These are phyloP conservation scores for Trypanosoma mega DNA, from an alignment of 208 protist species.

Conservation along the genomic window DNA sequence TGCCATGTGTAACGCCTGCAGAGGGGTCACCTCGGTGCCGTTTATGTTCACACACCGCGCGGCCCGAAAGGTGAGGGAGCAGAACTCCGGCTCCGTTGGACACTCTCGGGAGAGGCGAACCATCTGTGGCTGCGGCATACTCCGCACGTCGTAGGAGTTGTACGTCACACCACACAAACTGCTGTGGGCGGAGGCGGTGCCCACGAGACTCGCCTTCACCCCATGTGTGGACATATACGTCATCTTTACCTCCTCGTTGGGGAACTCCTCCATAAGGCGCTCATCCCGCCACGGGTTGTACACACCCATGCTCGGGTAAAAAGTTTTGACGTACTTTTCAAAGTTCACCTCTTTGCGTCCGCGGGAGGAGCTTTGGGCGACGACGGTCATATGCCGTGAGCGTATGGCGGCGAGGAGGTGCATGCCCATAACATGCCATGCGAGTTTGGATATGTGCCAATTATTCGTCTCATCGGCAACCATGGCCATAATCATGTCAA, in stretches of 20 bases:
- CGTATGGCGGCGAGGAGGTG: slow-evolving; percentile 77
- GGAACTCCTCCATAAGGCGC: slow-evolving; percentile 82
- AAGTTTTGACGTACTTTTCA: slow-evolving; percentile 85
- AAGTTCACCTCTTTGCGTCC: slow-evolving; percentile 87
- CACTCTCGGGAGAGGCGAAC: slow-evolving; percentile 66
- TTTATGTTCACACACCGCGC: slow-evolving; percentile 85
- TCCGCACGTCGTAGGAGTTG: slow-evolving; percentile 63
- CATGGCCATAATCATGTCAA: slow-evolving; percentile 88
- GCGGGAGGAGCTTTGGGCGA: slow-evolving; percentile 85
- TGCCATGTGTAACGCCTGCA: slow-evolving; percentile 77
- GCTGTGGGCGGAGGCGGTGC: slow-evolving; percentile 67
- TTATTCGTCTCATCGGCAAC: slow-evolving; percentile 79
- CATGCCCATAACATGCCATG: slow-evolving; percentile 84
- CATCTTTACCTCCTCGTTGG: slow-evolving; percentile 71
- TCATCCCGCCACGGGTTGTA: slow-evolving; percentile 92
- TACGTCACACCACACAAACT: slow-evolving; percentile 87
- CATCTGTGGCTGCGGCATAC: slow-evolving; percentile 52
- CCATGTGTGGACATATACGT: slow-evolving; percentile 69
- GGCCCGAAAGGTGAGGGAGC: slow-evolving; percentile 68
- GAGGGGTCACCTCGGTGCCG: slow-evolving; percentile 73
- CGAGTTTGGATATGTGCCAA: slow-evolving; percentile 87
- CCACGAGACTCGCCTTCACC: slow-evolving; percentile 59
- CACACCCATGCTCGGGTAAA: slow-evolving; percentile 82
- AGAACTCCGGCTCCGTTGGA: slow-evolving; percentile 71
- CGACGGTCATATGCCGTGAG: slow-evolving; percentile 73